These are phyloP conservation scores for Paspalum notatum DNA, from an alignment of 176 grass and related monocot species.

Conservation along the genomic window DNA sequence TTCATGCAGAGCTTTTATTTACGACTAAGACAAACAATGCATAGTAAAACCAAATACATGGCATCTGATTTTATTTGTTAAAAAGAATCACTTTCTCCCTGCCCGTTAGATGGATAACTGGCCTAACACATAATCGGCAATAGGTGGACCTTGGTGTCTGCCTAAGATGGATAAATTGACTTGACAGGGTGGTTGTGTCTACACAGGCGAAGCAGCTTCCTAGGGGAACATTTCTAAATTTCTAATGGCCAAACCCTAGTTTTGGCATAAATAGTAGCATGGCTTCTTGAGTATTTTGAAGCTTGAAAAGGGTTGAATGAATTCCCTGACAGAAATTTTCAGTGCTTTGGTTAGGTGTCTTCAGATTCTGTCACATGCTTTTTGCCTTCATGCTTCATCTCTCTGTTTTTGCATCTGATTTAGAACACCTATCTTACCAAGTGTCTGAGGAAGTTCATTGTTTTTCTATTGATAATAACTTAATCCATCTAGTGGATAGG, in stretches of 20 bases:
- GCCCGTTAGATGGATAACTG: background rate
- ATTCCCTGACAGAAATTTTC: background rate
- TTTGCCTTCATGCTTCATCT: background rate
- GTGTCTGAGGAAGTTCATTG: background rate
- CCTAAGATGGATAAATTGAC: background rate
- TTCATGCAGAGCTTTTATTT: background rate
- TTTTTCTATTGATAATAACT: background rate
- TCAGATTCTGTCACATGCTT: background rate
- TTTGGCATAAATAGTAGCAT: background rate
- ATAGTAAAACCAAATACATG: background rate
- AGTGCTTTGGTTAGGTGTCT: constrained; percentile 18
- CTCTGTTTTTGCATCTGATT: background rate
- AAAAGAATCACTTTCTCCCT: background rate
- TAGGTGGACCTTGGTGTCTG: background rate
- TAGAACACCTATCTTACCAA: background rate
- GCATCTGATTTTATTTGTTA: background rate
- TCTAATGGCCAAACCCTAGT: background rate
- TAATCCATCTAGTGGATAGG: background rate
- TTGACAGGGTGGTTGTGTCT: background rate
- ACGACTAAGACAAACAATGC: background rate
- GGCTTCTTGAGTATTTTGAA: constrained; percentile 5
- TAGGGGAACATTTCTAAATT: background rate
- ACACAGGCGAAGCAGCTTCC: background rate
- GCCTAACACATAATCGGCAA: background rate
- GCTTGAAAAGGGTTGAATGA: background rate